Base-by-base conservation (phyloP, 2,329 filamentous ascomycete genomes). In the Peltaster fructicola region DNA sequence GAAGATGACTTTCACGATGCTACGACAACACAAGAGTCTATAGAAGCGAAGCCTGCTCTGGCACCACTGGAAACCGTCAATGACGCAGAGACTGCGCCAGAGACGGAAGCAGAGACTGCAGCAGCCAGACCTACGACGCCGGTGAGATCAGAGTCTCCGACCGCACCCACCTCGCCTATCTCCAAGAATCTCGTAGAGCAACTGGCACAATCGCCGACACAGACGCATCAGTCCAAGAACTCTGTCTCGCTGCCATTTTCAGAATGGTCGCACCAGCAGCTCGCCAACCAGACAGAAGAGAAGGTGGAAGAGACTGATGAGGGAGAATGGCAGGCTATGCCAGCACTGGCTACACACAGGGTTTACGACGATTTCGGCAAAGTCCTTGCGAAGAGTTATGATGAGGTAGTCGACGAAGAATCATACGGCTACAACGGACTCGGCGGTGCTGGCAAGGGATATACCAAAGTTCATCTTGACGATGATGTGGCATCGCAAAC, bases 331-430 rank as follows among this genome's bases (percentile, higher is more conserved):
- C 81, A 93, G 54, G 67, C 70, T 3, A 98, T 98, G 88, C 88
- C 85, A 2, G 72, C 88, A 1, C 81, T 84, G 43, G 88, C 84
- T 6, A 75, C 76, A 17, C 90, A 88, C 47, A 85, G 95, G 51
- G 77, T 92, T 37, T 98, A 95, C 50, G 81, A 98, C 46, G 88
- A 98, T 42, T 74, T 91, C 48, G 78, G 91, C 38, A 78, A 68
- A 37, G 62, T 98, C 14, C 63, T 98, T 35, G 88, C 88, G 8
- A 73, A 68, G 34, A 85, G 90, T 39, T 74, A 75, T 30, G 59
- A 65, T 18, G 69, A 75, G 31, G 66, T 65, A 15, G 68, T 73
- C 8, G 73, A 81, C 23, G 73, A 81, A 23, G 73, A 74, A 27
- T 63, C 66, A 21, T 68, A 72, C 32, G 72, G 66, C 20, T 91